Conservation (phyloP, 176 grass and related monocot genomes). For the Rhipidocladum racemiflorum region DNA sequence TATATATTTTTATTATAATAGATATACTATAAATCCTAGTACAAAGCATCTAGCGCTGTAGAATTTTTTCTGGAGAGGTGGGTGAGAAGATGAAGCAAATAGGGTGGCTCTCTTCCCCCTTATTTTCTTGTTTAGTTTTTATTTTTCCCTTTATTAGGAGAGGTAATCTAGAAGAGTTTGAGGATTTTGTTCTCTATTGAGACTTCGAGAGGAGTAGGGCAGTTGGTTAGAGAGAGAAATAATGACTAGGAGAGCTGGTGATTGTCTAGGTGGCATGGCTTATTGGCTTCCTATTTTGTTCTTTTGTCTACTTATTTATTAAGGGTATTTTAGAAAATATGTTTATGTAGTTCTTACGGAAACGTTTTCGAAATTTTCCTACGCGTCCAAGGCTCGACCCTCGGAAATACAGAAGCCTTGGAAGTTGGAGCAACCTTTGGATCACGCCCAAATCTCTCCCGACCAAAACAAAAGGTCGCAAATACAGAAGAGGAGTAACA, state of each 20-base stretch:
- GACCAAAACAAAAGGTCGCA: no score
- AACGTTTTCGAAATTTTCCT: background rate
- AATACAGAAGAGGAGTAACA: no score
- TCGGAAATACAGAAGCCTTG: no score
- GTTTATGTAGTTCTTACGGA: background rate
- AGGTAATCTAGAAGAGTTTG: constrained; percentile 36
- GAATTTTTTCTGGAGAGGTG: no score
- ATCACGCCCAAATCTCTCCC: no score
- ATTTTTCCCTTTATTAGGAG: constrained; percentile 9
- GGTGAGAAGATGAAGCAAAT: constrained; percentile 22
- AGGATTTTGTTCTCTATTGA: constrained; percentile 41
- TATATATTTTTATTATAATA: no score
- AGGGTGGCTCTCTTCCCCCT: background rate
- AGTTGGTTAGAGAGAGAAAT: constrained; percentile 12
- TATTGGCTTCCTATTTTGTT: constrained; percentile 33
- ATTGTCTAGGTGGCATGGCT: constrained; percentile 36
- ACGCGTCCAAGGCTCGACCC: no score
- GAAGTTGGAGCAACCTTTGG: no score
- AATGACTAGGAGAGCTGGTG: constrained; percentile 38
- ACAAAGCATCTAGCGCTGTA: no score
- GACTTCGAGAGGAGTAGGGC: no score
- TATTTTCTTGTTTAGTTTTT: background rate
- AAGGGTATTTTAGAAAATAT: background rate
- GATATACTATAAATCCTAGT: no score
- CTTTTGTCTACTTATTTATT: background rate